Percentiles rank a stretch among this genome's conserved stretches.
phyloP scores from a whole-genome alignment of 345 rosid species.

The Moricandia arvensis region DNA sequence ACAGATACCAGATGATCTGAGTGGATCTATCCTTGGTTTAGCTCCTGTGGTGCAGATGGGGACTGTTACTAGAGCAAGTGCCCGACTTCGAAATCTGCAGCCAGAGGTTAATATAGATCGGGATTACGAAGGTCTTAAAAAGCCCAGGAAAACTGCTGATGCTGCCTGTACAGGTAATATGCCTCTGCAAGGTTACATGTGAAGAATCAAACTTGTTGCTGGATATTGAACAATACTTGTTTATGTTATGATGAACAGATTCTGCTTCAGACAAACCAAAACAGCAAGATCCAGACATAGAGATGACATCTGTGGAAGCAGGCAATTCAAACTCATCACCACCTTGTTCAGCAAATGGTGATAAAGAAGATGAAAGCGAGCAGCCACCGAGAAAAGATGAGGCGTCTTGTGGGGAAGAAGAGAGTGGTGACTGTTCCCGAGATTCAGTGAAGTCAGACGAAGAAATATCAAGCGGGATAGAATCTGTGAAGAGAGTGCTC shows the following conservation, averaged over 20 bases:
- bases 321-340: constrained; percentile 40
- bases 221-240: not conserved
- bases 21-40: constrained; percentile 56
- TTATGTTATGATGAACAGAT: constrained; percentile 33
- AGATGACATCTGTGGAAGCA: constrained; percentile 41
- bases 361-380: constrained; percentile 19
- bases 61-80: constrained; percentile 83
- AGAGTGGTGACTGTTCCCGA: constrained; percentile 22
- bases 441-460: constrained; percentile 44
- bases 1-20: constrained; percentile 69
- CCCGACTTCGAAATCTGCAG: constrained; percentile 89
- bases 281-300: constrained; percentile 45
- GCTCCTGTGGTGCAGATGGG: constrained; percentile 80
- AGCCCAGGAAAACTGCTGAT: constrained; percentile 70
- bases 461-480: constrained; percentile 46
- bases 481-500: constrained; percentile 46
- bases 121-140: constrained; percentile 70
- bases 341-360: constrained; percentile 35
- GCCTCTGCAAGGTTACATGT: not conserved
- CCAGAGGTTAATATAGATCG: constrained; percentile 75
- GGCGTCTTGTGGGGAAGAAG: not conserved
- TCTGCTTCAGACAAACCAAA: constrained; percentile 55
- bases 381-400: constrained; percentile 18
- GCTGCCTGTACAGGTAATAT: constrained; percentile 54
- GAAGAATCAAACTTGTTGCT: not conserved